A percentile compares a stretch with the other conserved stretches of the same genome.
These are phyloP conservation scores for Nematocida sp. DNA, from an alignment of 371 early-diverging fungal species.

Conservation along the genomic window DNA sequence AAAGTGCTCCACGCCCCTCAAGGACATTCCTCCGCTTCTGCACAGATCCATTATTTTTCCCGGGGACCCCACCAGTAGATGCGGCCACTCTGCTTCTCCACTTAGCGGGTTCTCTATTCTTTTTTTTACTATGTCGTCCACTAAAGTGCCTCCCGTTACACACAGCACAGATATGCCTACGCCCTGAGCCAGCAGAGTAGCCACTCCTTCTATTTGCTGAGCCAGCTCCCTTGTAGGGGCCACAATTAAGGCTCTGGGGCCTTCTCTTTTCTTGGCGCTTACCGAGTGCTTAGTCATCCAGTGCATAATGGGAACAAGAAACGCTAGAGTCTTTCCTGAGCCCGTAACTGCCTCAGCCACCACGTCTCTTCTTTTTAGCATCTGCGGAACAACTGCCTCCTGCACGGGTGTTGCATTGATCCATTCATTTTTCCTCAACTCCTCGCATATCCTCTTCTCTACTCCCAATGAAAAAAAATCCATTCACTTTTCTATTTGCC, in stretches of 20 bases:
- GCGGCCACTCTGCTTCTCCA: neutral
- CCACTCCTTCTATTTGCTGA: conserved; percentile 38
- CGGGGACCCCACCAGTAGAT: conserved; percentile 19
- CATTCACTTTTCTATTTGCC: too few species aligned
- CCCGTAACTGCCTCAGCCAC: conserved; percentile 85
- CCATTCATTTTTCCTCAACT: conserved; percentile 35
- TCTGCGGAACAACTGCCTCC: conserved; percentile 52
- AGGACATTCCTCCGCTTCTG: conserved; percentile 22
- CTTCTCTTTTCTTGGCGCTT: neutral
- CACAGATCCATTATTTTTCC: conserved; percentile 29
- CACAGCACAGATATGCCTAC: neutral
- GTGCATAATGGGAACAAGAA: conserved; percentile 73
- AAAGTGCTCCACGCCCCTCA: conserved; percentile 32
- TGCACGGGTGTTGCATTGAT: conserved; percentile 59
- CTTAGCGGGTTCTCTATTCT: neutral
- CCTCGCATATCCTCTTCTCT: too few species aligned
- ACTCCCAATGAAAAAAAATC: too few species aligned
- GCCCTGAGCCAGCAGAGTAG: neutral
- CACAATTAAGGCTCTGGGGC: conserved; percentile 32
- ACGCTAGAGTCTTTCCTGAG: too few species aligned
- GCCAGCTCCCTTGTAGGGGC: conserved; percentile 54
- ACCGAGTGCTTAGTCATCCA: conserved; percentile 16
- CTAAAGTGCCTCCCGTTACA: conserved; percentile 15
- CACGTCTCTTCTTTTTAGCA: conserved; percentile 69
- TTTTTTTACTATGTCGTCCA: conserved; percentile 21